Evolutionary conservation across 164 flowering plant genomes (phyloP), one percentile per base, ranked within the genome.

Genomic region (Annona cherimola): DNA sequence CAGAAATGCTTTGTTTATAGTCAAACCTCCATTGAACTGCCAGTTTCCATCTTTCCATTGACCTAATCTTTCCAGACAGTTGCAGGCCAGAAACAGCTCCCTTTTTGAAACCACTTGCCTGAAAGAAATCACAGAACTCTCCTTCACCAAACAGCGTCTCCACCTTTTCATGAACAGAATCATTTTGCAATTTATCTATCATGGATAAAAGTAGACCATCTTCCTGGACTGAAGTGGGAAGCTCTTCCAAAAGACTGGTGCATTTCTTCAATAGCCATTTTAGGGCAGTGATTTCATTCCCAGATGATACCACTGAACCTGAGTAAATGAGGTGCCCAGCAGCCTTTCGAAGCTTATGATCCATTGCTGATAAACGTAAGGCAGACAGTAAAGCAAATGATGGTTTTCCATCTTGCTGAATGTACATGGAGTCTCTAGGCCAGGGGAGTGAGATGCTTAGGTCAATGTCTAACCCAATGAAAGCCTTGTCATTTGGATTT

Each of bases 401-500:
- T 43, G 97, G 99, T 66, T 81, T 84, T 60, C 99, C 99, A 71
- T 87, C 79, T 57, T 80, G 85, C 71, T 86, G 82, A 71, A 93
- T 86, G 71, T 83, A 87, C n/a, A 91, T 46, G 4, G 87, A 86
- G 8, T 89, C 93, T 73, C 69, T 81, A 35, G 92, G 83, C 93
- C 89, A 91, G 45, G 97, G 82, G 76, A 74, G 77, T 16, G 77
- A 74, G 35, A 83, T 77, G 71, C 72, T 78, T n/a, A 86, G 77
- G 40, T 78, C 83, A 54, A 83, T 76, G 69, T 81, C 88, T 69
- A 93, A 83, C 50, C 83, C 79, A 61, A 91, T 84, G 73, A 84
- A 88, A 40, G 81, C 86, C 80, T 90, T 96, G 81, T 93, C 96
- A 72, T 87, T 93, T 72, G 90, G 90, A 75, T 96, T 96, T 16